Conservation (phyloP, 2,329 filamentous ascomycete genomes). For the Cordyceps cateniannulata region DNA sequence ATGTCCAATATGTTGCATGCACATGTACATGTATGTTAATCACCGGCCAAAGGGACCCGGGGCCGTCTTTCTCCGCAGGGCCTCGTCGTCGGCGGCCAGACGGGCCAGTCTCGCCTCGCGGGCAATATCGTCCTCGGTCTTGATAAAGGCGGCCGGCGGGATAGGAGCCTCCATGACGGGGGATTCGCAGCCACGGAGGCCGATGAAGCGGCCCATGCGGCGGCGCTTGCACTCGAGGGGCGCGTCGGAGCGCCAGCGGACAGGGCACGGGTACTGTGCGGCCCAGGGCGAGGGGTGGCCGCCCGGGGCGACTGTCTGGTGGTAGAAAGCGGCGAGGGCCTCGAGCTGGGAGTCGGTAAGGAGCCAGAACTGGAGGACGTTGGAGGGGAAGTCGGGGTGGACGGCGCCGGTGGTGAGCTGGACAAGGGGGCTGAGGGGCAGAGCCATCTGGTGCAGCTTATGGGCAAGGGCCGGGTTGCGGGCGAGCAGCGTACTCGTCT, state of each 20-base stretch:
- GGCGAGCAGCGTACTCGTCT: conserved; percentile 30
- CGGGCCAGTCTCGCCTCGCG: conserved; percentile 35
- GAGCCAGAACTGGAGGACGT: conserved; percentile 66
- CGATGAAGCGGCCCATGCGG: conserved; percentile 68
- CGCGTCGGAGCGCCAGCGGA: conserved; percentile 52
- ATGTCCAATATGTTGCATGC: neutral
- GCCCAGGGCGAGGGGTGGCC: conserved; percentile 37
- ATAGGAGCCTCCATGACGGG: conserved; percentile 19
- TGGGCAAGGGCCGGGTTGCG: conserved; percentile 46
- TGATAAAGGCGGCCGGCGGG: conserved; percentile 17
- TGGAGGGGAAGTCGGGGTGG: conserved; percentile 59
- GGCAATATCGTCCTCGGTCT: conserved; percentile 42
- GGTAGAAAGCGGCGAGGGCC: conserved; percentile 64
- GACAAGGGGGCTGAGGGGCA: conserved; percentile 60
- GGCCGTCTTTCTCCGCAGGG: conserved; percentile 38
- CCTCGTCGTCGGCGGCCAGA: conserved; percentile 38
- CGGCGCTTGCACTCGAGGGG: conserved; percentile 61
- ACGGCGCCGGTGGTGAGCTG: conserved; percentile 54
- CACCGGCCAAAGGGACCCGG: conserved; percentile 30
- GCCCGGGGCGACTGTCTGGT: conserved; percentile 51
- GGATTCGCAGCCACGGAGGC: conserved; percentile 51
- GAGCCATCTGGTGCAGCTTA: conserved; percentile 60
- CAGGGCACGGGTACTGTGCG: conserved; percentile 59
- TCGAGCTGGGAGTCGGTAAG: conserved; percentile 67
- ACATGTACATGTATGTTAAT: neutral